Conservation (phyloP, 805 yeast genomes). For the Lachancea sp. region DNA sequence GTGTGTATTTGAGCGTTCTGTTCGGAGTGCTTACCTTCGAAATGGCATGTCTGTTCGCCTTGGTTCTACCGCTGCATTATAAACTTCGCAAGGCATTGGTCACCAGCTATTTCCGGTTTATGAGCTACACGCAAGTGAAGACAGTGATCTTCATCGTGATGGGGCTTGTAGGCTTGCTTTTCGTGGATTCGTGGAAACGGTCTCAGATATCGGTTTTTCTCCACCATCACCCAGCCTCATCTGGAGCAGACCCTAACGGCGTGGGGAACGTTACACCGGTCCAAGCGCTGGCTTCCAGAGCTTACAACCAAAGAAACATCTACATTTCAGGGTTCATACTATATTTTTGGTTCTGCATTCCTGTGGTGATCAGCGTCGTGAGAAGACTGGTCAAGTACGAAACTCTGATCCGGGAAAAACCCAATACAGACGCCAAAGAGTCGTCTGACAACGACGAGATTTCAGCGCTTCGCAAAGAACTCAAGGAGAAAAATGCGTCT, state of each 20-base stretch:
- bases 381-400: constrained; percentile 46
- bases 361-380: constrained; percentile 47
- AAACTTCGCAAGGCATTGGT: constrained; percentile 40
- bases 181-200: constrained; percentile 49
- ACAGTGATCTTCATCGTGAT: constrained; percentile 40
- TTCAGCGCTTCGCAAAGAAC: constrained; percentile 33
- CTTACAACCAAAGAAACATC: constrained; percentile 57
- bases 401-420: constrained; percentile 25
- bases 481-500: constrained; percentile 39
- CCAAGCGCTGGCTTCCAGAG: constrained; percentile 52
- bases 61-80: constrained; percentile 53
- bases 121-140: constrained; percentile 36
- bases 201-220: constrained; percentile 29
- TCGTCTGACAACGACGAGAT: constrained; percentile 23
- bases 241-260: constrained; percentile 11
- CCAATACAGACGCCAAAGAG: constrained; percentile 6
- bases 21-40: constrained; percentile 47
- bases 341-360: constrained; percentile 48
- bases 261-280: constrained; percentile 33
- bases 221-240: constrained; percentile 26
- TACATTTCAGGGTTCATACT: constrained; percentile 59
- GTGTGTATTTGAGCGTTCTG: constrained; percentile 31
- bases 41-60: constrained; percentile 42
- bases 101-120: constrained; percentile 32
- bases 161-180: constrained; percentile 42